Percentiles rank a stretch among this genome's conserved stretches.
phyloP scores from a whole-genome alignment of 2,329 filamentous ascomycete species.

The Hypoxylon sp. region DNA sequence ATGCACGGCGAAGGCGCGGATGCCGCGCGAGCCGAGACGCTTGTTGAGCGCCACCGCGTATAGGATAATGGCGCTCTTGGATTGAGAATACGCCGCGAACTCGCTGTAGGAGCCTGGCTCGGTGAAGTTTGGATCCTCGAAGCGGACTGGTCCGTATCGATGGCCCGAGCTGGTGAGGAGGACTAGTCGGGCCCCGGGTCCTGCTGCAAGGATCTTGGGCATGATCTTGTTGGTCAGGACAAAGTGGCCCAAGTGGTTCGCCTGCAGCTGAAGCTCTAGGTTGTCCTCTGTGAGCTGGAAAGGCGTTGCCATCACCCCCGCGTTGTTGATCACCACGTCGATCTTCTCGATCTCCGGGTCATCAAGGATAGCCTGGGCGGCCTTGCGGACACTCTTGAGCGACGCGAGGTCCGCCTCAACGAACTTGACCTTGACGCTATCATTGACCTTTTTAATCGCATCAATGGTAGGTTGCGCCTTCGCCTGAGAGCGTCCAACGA shows the following conservation, averaged over 20 bases:
- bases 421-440: slow-evolving; percentile 48
- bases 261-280: slow-evolving; percentile 55
- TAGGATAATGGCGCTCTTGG: slow-evolving; percentile 63
- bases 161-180: slow-evolving; percentile 48
- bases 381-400: slow-evolving; percentile 52
- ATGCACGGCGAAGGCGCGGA: slow-evolving; percentile 58
- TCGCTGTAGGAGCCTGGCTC: slow-evolving; percentile 53
- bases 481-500: slow-evolving; percentile 50
- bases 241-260: slow-evolving; percentile 57
- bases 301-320: slow-evolving; percentile 61
- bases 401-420: slow-evolving; percentile 52
- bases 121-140: slow-evolving; percentile 52
- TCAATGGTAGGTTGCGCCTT: slow-evolving; percentile 52
- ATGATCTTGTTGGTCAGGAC: slow-evolving; percentile 51
- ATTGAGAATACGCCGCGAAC: slow-evolving; percentile 60
- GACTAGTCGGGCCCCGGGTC: slow-evolving; percentile 43
- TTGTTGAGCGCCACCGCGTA: slow-evolving; percentile 58
- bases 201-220: slow-evolving; percentile 48
- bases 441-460: slow-evolving; percentile 47
- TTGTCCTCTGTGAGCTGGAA: slow-evolving; percentile 54
- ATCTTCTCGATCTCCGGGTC: slow-evolving; percentile 53
- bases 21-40: slow-evolving; percentile 50
- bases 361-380: slow-evolving; percentile 51
- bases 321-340: slow-evolving; percentile 54
- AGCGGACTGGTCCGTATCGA: slow-evolving; percentile 46